Conservation (phyloP, 345 rosid species). For the Lepidium aucheri region DNA sequence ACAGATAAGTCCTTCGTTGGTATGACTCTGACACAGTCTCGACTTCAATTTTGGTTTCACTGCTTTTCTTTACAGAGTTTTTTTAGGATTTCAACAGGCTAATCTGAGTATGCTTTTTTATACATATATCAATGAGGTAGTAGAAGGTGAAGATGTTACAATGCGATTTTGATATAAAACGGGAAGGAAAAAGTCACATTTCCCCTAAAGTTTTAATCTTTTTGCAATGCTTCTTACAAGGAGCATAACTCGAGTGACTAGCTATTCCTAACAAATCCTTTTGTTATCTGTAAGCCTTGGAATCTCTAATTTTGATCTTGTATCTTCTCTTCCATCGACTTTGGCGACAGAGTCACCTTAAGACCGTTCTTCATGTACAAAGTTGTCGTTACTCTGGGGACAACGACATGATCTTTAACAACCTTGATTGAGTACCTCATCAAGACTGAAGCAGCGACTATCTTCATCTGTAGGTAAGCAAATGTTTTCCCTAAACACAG, state of each 20-base stretch:
- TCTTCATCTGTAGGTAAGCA: conserved; percentile 41
- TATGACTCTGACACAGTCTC: conserved; percentile 36
- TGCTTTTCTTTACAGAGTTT: neutral
- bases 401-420: conserved; percentile 13
- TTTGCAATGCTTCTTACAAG: neutral
- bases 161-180: neutral
- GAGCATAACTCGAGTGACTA: neutral
- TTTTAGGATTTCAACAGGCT: conserved; percentile 16
- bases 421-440: conserved; percentile 26
- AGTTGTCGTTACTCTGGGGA: conserved; percentile 24
- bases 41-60: conserved; percentile 38
- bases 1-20: conserved; percentile 39
- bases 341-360: conserved; percentile 16
- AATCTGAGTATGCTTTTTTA: no score
- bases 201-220: neutral
- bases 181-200: neutral
- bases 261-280: neutral
- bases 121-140: neutral
- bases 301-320: neutral
- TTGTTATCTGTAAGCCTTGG: neutral
- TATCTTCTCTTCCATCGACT: neutral
- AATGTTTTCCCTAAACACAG: conserved; percentile 37
- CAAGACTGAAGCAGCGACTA: conserved; percentile 25
- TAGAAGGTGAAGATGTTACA: neutral
- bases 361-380: conserved; percentile 26